Conservation (phyloP, 1,284 basidiomycete genomes). For the Cystobasidiaceae sp. region DNA sequence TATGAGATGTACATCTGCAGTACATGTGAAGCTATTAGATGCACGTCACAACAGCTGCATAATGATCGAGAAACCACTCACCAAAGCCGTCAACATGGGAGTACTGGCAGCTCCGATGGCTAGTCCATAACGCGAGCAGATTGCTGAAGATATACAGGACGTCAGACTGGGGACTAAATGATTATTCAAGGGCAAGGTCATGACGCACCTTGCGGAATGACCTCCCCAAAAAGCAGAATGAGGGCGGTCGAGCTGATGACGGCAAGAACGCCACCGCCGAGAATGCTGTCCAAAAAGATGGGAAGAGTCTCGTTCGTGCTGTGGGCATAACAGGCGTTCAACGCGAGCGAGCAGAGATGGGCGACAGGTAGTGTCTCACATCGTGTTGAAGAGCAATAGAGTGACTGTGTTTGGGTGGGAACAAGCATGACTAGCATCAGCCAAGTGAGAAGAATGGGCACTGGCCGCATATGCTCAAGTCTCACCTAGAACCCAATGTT, state of each 20-base stretch:
- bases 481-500: constrained; percentile 88
- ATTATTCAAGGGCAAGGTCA: not conserved
- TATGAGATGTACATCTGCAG: constrained; percentile 52
- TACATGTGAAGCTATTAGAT: not conserved
- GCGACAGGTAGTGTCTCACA: no score
- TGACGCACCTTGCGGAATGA: constrained; percentile 28
- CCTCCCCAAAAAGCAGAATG: constrained; percentile 37
- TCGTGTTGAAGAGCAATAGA: constrained; percentile 29
- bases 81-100: constrained; percentile 63
- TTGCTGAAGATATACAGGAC: constrained; percentile 7
- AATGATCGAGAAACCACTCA: no score
- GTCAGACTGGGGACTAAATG: not conserved
- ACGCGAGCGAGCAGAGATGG: no score
- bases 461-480: no score
- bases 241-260: constrained; percentile 67
- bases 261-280: constrained; percentile 75
- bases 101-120: constrained; percentile 88
- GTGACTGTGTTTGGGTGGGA: constrained; percentile 5
- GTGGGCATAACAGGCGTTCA: no score
- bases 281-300: constrained; percentile 58
- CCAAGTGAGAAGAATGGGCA: not conserved
- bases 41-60: not conserved
- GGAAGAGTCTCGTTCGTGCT: constrained; percentile 31
- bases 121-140: constrained; percentile 87
- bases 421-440: not conserved